Conservation (phyloP, 2,329 filamentous ascomycete species). For the Leptodontidium sp. region DNA sequence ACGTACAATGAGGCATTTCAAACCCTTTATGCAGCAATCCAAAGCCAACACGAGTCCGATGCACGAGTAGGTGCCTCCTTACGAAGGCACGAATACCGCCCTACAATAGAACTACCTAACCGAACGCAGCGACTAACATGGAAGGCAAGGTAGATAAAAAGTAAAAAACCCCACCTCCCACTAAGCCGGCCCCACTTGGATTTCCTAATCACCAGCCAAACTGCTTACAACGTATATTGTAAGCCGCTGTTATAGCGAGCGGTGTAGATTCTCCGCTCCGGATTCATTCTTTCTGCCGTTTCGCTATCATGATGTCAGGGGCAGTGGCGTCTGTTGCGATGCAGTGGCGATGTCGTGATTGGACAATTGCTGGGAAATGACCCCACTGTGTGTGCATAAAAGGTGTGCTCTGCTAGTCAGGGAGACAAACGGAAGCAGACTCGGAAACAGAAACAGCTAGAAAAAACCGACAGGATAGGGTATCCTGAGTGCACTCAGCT, state of each 20-base stretch:
- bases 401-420: background rate
- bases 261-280: constrained; percentile 5
- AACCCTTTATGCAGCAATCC: too few species aligned
- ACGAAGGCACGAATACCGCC: too few species aligned
- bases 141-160: too few species aligned
- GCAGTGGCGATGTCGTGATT: background rate
- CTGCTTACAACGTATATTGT: background rate
- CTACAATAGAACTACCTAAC: too few species aligned
- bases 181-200: background rate
- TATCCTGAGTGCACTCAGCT: too few species aligned
- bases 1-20: too few species aligned
- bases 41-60: too few species aligned
- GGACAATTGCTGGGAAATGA: background rate
- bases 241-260: background rate
- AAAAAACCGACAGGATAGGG: too few species aligned
- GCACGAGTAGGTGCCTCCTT: too few species aligned
- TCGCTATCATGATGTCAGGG: background rate
- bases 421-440: background rate
- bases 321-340: background rate
- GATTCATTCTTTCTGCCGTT: background rate
- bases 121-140: too few species aligned
- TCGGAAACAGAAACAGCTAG: too few species aligned
- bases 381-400: too few species aligned
- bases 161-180: background rate
- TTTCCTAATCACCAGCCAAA: constrained; percentile 10